Evolutionary conservation across 352 stramenopile species (phyloP).

Genomic region (Pythium aristosporum): DNA sequence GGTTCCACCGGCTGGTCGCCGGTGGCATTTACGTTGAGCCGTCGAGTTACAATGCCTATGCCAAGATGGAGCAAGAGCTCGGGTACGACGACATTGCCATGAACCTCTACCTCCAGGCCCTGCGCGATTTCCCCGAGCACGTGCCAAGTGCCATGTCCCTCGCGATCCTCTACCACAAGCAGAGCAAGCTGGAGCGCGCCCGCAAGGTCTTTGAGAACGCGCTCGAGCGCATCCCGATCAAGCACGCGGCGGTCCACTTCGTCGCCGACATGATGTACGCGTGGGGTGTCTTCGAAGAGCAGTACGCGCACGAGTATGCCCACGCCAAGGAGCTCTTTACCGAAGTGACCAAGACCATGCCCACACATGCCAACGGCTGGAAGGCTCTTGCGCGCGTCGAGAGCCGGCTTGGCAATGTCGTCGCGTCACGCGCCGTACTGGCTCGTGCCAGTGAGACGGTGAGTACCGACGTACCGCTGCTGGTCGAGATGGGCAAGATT

Average conservation of each 20-base stretch:
- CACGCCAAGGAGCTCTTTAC: constrained; percentile 75
- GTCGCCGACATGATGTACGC: constrained; percentile 57
- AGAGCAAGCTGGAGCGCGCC: constrained; percentile 41
- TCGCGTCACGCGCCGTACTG: constrained; percentile 65
- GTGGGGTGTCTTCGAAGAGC: constrained; percentile 79
- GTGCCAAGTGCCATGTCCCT: constrained; percentile 80
- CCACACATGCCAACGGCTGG: constrained; percentile 68
- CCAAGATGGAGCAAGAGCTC: constrained; percentile 80
- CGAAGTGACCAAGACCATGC: constrained; percentile 67
- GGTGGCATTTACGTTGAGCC: constrained; percentile 70
- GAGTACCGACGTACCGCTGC: constrained; percentile 59
- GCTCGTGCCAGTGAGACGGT: constrained; percentile 67
- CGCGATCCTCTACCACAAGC: constrained; percentile 60
- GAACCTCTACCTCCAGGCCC: constrained; percentile 57
- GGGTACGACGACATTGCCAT: constrained; percentile 69
- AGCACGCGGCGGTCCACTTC: constrained; percentile 39
- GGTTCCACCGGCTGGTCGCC: constrained; percentile 72
- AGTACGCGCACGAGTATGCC: constrained; percentile 53
- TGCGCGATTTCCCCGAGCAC: constrained; percentile 64
- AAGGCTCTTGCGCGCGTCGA: constrained; percentile 66
- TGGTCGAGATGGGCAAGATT: constrained; percentile 80
- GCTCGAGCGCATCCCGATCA: constrained; percentile 37
- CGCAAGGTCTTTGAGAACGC: constrained; percentile 70
- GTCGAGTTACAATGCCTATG: constrained; percentile 81
- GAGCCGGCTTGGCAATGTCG: constrained; percentile 51